Base-by-base conservation (phyloP, 148 eudicot species). In the Silene latifolia region DNA sequence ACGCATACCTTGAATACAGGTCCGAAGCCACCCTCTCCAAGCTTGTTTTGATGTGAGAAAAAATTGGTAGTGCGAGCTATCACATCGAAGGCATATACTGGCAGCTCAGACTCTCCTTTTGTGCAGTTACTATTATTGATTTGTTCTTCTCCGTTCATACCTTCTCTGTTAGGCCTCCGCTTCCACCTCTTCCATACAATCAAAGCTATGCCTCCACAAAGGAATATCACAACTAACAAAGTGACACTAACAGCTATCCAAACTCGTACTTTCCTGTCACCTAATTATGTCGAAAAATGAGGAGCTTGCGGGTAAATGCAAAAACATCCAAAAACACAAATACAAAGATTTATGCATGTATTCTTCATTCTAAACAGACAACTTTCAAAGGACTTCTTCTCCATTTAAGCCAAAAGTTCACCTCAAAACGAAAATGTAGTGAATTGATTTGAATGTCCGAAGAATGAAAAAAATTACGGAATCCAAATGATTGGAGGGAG, bases 11-110 rank as follows among this genome's bases (percentile, higher is more conserved):
- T 78, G 59, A 57, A 78, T 1, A 78, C 81, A 58, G 76, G 76
- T 44, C 81, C 81, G 27, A 78, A 78, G 27, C 81, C 81, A 72
- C 81, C 81, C 32, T 72, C 72, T 39, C 76, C 81, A 27, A 78
- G 72, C 61, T 78, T 78, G 32, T 78, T 78, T 59, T 8, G 11
- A 58, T 6, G 14, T 6, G 81, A 78, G 46, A 78, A 78, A 58
- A 72, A 4, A 61, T 73, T 44, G 9, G 81, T 78, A 42, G 81
- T 67, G 14, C 66, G 12, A 67, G 67, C 72, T 39, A 78, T 72
- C 47, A 64, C 80, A 65, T 24, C 27, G 39, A 78, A 53, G 19
- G 42, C 72, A 57, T 21, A 72, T 14, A 54, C 1, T 56, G 80
- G 65, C 42, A 65, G 72, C 67, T 78, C 76, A 10, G 46, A 65